These are phyloP conservation scores for Elongisporangium anandrum DNA, from an alignment of 352 stramenopile species.

Conservation along the genomic window DNA sequence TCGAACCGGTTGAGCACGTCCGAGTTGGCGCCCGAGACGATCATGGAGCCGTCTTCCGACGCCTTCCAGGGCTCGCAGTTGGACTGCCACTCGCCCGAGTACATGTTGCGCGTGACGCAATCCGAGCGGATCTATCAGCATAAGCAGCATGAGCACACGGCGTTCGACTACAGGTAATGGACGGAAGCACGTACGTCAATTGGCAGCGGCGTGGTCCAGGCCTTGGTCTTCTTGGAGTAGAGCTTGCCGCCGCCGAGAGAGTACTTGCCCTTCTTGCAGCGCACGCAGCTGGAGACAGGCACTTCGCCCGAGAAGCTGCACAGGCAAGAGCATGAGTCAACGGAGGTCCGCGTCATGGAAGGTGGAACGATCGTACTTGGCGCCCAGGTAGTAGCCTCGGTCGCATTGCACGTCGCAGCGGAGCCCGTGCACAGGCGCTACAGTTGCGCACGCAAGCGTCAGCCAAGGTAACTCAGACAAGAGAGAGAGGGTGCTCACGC, in stretches of 20 bases:
- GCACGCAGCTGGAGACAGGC: slow-evolving; percentile 69
- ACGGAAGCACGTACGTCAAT: slow-evolving; percentile 29
- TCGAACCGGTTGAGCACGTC: slow-evolving; percentile 60
- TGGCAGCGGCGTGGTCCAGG: slow-evolving; percentile 55
- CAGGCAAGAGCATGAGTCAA: neutral
- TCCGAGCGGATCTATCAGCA: slow-evolving; percentile 44
- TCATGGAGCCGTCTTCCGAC: slow-evolving; percentile 44
- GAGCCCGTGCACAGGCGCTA: slow-evolving; percentile 63
- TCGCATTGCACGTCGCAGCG: slow-evolving; percentile 72
- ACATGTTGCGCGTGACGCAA: slow-evolving; percentile 75
- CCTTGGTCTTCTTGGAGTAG: slow-evolving; percentile 64
- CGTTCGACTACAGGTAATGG: neutral
- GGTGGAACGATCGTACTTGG: slow-evolving; percentile 41
- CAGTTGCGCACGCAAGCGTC: neutral
- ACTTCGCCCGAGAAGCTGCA: slow-evolving; percentile 47
- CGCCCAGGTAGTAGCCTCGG: slow-evolving; percentile 64
- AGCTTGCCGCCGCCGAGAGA: slow-evolving; percentile 71
- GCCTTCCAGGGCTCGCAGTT: slow-evolving; percentile 74
- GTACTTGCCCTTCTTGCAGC: slow-evolving; percentile 67
- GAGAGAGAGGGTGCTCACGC: slow-evolving; percentile 25
- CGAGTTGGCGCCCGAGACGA: slow-evolving; percentile 71
- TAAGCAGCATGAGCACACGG: neutral
- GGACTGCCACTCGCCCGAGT: slow-evolving; percentile 64
- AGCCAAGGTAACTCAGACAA: neutral
- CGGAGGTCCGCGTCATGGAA: neutral